These are phyloP conservation scores for Sungouiozyma ichnusensis DNA, from an alignment of 805 yeast species.

Conservation along the genomic window DNA sequence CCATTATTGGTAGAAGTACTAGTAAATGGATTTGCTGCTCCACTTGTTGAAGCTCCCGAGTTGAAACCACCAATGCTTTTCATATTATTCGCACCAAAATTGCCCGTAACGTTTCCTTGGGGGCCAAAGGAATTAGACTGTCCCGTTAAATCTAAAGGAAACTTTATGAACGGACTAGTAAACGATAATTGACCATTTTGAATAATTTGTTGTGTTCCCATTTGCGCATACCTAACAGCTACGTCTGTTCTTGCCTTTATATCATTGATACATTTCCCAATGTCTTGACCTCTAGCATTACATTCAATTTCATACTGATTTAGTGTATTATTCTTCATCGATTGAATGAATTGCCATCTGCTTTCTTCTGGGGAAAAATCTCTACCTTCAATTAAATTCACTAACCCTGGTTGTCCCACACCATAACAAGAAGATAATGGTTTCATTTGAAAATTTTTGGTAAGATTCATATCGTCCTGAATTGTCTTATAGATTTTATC, in stretches of 20 bases:
- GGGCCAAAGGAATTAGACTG: conserved; percentile 4
- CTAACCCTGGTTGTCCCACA: conserved; percentile 37
- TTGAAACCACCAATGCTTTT: background rate
- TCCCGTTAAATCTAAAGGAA: conserved; percentile 27
- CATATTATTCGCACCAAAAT: conserved; percentile 1
- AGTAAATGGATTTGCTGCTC: conserved; percentile 9
- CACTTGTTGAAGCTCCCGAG: conserved; percentile 2
- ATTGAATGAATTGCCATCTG: conserved; percentile 37
- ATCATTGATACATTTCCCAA: conserved; percentile 33
- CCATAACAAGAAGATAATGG: conserved; percentile 40
- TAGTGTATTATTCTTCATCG: conserved; percentile 29
- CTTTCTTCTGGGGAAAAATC: conserved; percentile 47
- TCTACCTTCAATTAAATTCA: conserved; percentile 40
- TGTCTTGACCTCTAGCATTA: conserved; percentile 36
- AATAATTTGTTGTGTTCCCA: conserved; percentile 29
- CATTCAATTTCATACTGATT: conserved; percentile 34
- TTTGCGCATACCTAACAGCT: conserved; percentile 50
- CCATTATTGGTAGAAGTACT: background rate
- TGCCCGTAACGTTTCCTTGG: background rate
- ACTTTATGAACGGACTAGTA: conserved; percentile 27
- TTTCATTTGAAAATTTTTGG: conserved; percentile 17
- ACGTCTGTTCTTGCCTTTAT: conserved; percentile 33
- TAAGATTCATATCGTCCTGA: conserved; percentile 13
- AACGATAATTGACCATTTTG: conserved; percentile 17
- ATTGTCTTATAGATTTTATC: conserved; percentile 23